Evolutionary conservation across 768 basidiomycete genomes (phyloP).

Genomic region (Guyanaporus albipodus): DNA sequence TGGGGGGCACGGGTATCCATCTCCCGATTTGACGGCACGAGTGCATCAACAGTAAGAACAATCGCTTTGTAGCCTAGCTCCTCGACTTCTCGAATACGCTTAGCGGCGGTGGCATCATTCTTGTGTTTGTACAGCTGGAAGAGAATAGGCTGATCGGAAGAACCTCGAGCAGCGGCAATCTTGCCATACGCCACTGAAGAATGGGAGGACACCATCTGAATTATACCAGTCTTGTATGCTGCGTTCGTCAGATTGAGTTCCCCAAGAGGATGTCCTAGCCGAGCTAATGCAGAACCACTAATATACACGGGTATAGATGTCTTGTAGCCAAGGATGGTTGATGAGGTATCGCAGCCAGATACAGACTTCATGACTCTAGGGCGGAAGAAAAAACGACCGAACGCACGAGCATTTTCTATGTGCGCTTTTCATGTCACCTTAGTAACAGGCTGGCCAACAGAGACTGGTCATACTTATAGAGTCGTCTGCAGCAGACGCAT

Average conservation of each 20-base stretch:
- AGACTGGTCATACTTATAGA: constrained; percentile 55
- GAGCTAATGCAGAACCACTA: constrained; percentile 79
- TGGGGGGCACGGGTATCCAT: constrained; percentile 62
- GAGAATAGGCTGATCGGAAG: constrained; percentile 59
- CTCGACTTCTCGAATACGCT: constrained; percentile 68
- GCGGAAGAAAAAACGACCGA: constrained; percentile 81
- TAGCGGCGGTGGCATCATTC: constrained; percentile 60
- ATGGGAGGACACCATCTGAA: constrained; percentile 85
- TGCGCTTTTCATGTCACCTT: constrained; percentile 39
- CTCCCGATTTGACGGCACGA: constrained; percentile 80
- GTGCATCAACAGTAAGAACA: constrained; percentile 87
- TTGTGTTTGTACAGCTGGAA: constrained; percentile 87
- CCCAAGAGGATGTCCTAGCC: constrained; percentile 84
- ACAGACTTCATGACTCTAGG: constrained; percentile 75
- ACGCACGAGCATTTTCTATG: constrained; percentile 73
- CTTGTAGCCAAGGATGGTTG: constrained; percentile 66
- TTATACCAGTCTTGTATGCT: constrained; percentile 59
- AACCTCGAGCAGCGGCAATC: constrained; percentile 54
- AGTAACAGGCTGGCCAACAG: constrained; percentile 13
- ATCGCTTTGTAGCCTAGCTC: constrained; percentile 80
- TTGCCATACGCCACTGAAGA: constrained; percentile 63
- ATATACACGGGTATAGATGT: constrained; percentile 80
- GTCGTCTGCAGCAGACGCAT: constrained; percentile 84
- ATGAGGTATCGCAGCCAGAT: constrained; percentile 62
- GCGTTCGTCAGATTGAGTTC: constrained; percentile 80